A percentile compares a stretch with the other conserved stretches of the same genome.
Evolutionary conservation across 2,329 filamentous ascomycete species (phyloP).

Genomic region (Diaporthe sp.): DNA sequence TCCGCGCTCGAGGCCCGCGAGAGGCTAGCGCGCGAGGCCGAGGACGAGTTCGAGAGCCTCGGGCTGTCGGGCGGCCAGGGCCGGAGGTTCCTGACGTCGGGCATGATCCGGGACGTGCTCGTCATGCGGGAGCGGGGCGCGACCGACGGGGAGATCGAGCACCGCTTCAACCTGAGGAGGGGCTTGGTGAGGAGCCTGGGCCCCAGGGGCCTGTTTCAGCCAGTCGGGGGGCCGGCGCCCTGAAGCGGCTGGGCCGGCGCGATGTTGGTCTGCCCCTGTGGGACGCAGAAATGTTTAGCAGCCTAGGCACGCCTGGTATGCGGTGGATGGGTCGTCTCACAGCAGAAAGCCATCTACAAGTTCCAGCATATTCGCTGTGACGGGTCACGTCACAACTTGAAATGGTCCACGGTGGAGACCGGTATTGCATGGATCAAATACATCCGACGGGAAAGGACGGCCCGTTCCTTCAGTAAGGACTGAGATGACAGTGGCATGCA

Average conservation of each 20-base stretch:
- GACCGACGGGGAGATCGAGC: constrained; percentile 59
- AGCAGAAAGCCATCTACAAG: background rate
- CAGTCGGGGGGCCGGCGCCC: constrained; percentile 47
- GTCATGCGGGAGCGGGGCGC: constrained; percentile 58
- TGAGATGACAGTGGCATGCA: background rate
- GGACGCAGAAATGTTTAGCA: background rate
- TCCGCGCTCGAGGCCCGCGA: constrained; percentile 64
- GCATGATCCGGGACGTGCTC: constrained; percentile 61
- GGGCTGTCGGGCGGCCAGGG: constrained; percentile 52
- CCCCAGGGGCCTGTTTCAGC: constrained; percentile 54
- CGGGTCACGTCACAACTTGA: background rate
- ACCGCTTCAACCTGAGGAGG: constrained; percentile 57
- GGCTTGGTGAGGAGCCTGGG: constrained; percentile 63
- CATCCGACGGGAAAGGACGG: background rate
- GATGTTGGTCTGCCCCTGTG: background rate
- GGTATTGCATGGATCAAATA: no score
- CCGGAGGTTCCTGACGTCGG: constrained; percentile 62
- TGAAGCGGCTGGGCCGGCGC: background rate
- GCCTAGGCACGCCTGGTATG: background rate
- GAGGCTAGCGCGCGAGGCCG: constrained; percentile 57
- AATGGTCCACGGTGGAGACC: background rate
- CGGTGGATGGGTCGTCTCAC: background rate
- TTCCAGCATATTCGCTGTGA: background rate
- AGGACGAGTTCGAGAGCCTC: constrained; percentile 58
- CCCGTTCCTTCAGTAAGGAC: no score